Evolutionary conservation across 2,329 filamentous ascomycete species (phyloP).

Genomic region (Aspergillus viridinutans): DNA sequence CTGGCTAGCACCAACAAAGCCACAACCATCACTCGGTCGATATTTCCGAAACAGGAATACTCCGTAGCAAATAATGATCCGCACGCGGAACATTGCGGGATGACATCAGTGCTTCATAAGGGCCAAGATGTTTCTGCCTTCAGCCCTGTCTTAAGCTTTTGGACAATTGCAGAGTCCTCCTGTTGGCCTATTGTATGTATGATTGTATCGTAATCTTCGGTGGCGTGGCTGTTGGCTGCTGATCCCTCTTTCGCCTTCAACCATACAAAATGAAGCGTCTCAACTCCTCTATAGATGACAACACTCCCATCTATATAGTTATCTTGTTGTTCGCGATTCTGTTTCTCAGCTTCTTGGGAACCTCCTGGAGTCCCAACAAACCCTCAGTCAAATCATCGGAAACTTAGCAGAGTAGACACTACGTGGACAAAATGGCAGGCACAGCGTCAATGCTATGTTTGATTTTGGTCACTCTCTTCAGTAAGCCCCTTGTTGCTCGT

Average conservation of each 20-base stretch:
- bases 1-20: not conserved
- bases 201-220: not conserved
- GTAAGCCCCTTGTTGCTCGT: constrained; percentile 26
- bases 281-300: constrained; percentile 22
- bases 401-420: constrained; percentile 1
- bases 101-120: constrained; percentile 14
- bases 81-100: constrained; percentile 3
- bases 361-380: constrained; percentile 14
- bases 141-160: not conserved
- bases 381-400: not conserved
- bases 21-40: not conserved
- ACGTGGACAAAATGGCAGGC: constrained; percentile 25
- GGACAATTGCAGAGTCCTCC: not conserved
- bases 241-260: constrained; percentile 7
- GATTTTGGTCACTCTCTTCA: constrained; percentile 45
- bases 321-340: constrained; percentile 24
- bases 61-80: not conserved
- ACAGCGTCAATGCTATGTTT: constrained; percentile 38
- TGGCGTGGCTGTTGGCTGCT: constrained; percentile 17
- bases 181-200: no score
- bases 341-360: constrained; percentile 23
- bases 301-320: constrained; percentile 24
- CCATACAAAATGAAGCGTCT: constrained; percentile 20
- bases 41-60: constrained; percentile 1
- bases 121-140: not conserved